Conservation (phyloP, 2,329 filamentous ascomycete species). For the Pyrenophora tritici-repentis region DNA sequence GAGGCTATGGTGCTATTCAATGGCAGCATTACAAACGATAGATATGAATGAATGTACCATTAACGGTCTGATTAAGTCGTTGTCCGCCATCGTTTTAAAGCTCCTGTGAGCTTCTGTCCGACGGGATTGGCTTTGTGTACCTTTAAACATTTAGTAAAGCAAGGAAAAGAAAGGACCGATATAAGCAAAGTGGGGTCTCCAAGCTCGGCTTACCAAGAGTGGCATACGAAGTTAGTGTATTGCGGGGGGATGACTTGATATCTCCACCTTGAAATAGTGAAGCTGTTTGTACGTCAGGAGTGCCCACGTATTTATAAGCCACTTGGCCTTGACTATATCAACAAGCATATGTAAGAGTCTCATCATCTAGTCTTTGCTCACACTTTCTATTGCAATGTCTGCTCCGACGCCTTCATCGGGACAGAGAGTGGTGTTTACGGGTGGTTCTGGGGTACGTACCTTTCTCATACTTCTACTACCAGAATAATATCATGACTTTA, state of each 20-base stretch:
- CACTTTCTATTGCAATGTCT: conserved; percentile 9
- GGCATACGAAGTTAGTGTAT: not conserved
- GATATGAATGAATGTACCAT: conserved; percentile 44
- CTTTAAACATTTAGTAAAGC: not conserved
- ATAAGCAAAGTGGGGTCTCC: not conserved
- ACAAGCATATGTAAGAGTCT: no score
- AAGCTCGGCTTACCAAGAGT: not conserved
- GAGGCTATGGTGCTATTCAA: conserved; percentile 1
- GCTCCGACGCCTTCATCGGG: not conserved
- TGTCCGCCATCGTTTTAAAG: not conserved
- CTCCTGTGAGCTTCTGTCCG: not conserved
- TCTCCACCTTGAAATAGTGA: not conserved
- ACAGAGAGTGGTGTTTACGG: conserved; percentile 58
- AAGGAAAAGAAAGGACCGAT: not conserved
- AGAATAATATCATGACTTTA: not conserved
- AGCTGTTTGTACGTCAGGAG: not conserved
- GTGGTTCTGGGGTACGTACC: conserved; percentile 56
- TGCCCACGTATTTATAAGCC: not conserved
- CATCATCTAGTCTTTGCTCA: not conserved
- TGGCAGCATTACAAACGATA: conserved; percentile 33
- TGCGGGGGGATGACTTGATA: not conserved
- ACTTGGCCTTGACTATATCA: not conserved
- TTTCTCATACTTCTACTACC: not conserved
- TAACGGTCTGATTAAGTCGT: conserved; percentile 19
- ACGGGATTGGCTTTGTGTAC: not conserved